phyloP scores from a whole-genome alignment of 2,329 filamentous ascomycete genomes.

The Botryosphaeria dothidea region DNA sequence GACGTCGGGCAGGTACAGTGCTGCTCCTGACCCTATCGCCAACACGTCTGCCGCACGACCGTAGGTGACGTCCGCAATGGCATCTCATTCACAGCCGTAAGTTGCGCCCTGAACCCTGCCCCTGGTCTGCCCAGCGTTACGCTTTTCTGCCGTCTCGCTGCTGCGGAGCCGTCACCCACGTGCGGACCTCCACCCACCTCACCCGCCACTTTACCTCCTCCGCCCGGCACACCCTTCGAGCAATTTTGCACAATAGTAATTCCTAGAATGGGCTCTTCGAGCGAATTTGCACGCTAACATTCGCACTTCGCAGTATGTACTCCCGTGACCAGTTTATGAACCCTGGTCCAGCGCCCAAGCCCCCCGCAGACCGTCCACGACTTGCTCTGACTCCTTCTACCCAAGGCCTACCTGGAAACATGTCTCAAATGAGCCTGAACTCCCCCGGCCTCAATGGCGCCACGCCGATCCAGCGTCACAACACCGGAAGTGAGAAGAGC shows the following conservation, averaged over 20 bases:
- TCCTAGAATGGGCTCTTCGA: not conserved
- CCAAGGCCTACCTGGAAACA: slow-evolving; percentile 71
- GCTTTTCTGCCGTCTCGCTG: not conserved
- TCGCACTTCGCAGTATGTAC: slow-evolving; percentile 53
- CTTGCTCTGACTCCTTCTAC: slow-evolving; percentile 76
- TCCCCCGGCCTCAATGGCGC: slow-evolving; percentile 53
- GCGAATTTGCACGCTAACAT: not conserved
- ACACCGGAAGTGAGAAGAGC: slow-evolving; percentile 43
- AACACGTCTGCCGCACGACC: not conserved
- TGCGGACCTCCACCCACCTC: not conserved
- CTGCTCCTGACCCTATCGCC: slow-evolving; percentile 8
- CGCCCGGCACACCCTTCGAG: not conserved
- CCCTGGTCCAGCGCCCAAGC: slow-evolving; percentile 88
- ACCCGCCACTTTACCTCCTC: not conserved
- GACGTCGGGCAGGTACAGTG: slow-evolving; percentile 6
- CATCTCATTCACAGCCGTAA: slow-evolving; percentile 12
- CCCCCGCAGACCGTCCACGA: slow-evolving; percentile 80
- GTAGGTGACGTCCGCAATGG: slow-evolving; percentile 1
- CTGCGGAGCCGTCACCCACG: not conserved
- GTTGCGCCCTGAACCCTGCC: not conserved
- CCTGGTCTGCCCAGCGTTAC: not conserved
- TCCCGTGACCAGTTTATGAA: slow-evolving; percentile 83
- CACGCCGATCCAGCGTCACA: slow-evolving; percentile 37
- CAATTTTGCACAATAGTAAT: not conserved
- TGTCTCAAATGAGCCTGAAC: slow-evolving; percentile 73